phyloP scores from a whole-genome alignment of 495 filamentous ascomycete genomes.

The Penicillium flavigenum region DNA sequence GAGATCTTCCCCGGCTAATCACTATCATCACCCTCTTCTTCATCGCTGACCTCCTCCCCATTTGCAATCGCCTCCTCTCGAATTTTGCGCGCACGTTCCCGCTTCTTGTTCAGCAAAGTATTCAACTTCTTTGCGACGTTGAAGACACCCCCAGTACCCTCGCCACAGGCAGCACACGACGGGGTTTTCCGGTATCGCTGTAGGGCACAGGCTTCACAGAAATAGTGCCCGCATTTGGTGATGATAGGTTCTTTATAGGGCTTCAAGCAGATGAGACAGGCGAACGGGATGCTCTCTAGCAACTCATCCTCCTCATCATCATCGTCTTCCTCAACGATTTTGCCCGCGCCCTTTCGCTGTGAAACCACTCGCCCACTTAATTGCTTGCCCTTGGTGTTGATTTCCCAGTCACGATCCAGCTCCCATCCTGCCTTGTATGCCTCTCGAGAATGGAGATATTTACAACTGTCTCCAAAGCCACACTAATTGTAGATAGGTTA shows the following conservation, averaged over 20 bases:
- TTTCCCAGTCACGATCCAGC: conserved; percentile 91
- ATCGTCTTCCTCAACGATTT: conserved; percentile 45
- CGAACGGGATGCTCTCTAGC: conserved; percentile 88
- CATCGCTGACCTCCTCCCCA: conserved; percentile 67
- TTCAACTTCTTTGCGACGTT: conserved; percentile 82
- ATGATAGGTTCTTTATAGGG: conserved; percentile 79
- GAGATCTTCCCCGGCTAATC: neutral
- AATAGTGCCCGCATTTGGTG: conserved; percentile 93
- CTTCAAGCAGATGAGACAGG: conserved; percentile 87
- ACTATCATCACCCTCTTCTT: conserved; percentile 48
- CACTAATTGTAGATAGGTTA: neutral
- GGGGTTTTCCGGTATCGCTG: conserved; percentile 79
- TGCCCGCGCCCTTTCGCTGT: conserved; percentile 47
- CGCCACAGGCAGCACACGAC: conserved; percentile 79
- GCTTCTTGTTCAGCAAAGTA: conserved; percentile 81
- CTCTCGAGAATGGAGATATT: conserved; percentile 82
- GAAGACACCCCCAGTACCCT: conserved; percentile 84
- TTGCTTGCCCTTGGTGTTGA: conserved; percentile 71
- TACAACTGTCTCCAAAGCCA: conserved; percentile 50
- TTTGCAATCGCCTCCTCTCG: conserved; percentile 69
- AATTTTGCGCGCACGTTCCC: conserved; percentile 62
- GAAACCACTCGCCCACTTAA: conserved; percentile 61
- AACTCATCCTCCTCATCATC: conserved; percentile 69
- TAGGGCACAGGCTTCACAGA: conserved; percentile 87
- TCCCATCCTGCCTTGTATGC: conserved; percentile 96